Evolutionary conservation across 176 grass and related monocot species (phyloP), one percentile per base, ranked within the genome.

Genomic region (Luzula sylvatica): DNA sequence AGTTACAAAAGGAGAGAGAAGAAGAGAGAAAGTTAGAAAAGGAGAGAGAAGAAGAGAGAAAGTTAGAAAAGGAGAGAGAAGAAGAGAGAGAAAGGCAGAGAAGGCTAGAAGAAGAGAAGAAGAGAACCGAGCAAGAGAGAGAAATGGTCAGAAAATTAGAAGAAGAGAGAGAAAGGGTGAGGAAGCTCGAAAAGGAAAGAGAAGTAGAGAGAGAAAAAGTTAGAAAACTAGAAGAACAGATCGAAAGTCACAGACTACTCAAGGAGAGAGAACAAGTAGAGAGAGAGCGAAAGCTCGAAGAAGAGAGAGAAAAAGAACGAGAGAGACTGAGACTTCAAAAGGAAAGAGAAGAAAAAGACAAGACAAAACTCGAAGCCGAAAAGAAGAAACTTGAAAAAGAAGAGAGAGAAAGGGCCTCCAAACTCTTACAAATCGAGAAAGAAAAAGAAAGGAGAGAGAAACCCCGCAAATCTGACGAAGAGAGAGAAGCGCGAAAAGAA

Each of bases 211-310:
- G 8, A 35, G 67, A 93, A 62, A 78, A 61, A 32, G 17, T 20
- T 18, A 26, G 67, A 61, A 65, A 86, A 44, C 51, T 77, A 35
- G 77, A 81, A 53, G 76, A 92, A 68, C 76, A 86, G 50, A 81
- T 58, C 49, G 76, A 92, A 63, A 65, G 77, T 25, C 27, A 44
- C 18, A 68, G 71, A 69, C 53, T 74, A 50, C 55, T 76, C 35
- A 69, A 92, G 63, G 81, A 86, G 50, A 81, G 70, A 65, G 73
- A 81, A 53, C 48, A 75, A 27, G 50, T 26, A 69, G 57, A 75
- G 32, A 67, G 70, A 42, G 72, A 75, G 51, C 65, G 79, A 71
- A 76, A 76, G 61, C 67, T 72, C 46, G 76, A 92, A 61, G 46
- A 70, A 32, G 47, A 53, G 27, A 67, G 60, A 65, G 53, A n/a